Percentiles rank a stretch among this genome's conserved stretches.
These are phyloP conservation scores for Chrysoporthe cubensis DNA, from an alignment of 2,329 filamentous ascomycete species.

Conservation along the genomic window DNA sequence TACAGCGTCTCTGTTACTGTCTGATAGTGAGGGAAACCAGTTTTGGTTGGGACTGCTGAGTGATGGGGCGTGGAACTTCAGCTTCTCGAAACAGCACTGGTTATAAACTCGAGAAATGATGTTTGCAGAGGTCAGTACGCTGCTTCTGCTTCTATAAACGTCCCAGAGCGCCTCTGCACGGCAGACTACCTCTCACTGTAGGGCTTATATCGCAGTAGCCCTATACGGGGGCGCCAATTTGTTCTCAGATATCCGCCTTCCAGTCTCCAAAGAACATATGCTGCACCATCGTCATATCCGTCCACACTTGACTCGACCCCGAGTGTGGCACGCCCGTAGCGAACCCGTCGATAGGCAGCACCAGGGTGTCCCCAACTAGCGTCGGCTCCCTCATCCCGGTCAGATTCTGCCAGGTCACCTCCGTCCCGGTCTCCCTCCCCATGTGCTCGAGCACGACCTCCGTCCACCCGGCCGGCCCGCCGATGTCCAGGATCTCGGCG, in stretches of 20 bases:
- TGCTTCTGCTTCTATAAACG: not conserved
- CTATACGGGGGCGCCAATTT: not conserved
- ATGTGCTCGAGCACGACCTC: constrained; percentile 22
- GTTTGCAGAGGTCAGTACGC: too few species aligned
- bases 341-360: constrained; percentile 33
- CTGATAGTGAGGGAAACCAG: not conserved
- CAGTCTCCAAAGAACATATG: constrained; percentile 2
- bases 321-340: constrained; percentile 31
- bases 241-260: not conserved
- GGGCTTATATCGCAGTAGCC: not conserved
- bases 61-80: not conserved
- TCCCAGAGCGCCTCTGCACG: too few species aligned
- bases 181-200: too few species aligned
- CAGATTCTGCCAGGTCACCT: constrained; percentile 15
- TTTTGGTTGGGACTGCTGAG: not conserved
- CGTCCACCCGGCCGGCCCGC: constrained; percentile 28
- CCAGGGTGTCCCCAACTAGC: constrained; percentile 32
- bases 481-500: constrained; percentile 24
- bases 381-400: constrained; percentile 29
- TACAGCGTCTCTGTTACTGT: not conserved
- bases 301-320: constrained; percentile 21
- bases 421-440: constrained; percentile 26
- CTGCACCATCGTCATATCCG: constrained; percentile 2
- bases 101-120: not conserved
- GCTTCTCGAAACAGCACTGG: too few species aligned